Percentiles rank a stretch among this genome's conserved stretches.
These are phyloP conservation scores for Sarcodon sp. DNA, from an alignment of 768 basidiomycete species.

Conservation along the genomic window DNA sequence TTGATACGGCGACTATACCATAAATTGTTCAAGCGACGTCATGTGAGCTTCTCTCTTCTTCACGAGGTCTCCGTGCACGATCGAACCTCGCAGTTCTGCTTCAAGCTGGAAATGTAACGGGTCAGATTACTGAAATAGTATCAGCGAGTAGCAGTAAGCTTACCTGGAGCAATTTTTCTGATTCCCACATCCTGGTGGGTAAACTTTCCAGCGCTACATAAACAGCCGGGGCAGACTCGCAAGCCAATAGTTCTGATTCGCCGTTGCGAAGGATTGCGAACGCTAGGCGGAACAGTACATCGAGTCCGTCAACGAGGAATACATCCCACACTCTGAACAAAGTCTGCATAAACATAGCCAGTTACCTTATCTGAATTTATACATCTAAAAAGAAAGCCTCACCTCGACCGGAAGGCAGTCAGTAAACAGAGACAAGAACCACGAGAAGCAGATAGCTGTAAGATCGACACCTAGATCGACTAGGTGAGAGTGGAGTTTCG, in stretches of 20 bases:
- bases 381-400: conserved; percentile 7
- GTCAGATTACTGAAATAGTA: background rate
- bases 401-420: conserved; percentile 95
- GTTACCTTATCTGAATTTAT: background rate
- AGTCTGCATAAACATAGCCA: conserved; percentile 36
- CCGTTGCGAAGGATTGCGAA: conserved; percentile 76
- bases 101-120: conserved; percentile 7
- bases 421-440: conserved; percentile 95
- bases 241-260: conserved; percentile 72
- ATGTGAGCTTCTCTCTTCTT: conserved; percentile 42
- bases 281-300: conserved; percentile 84
- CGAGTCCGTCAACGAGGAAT: conserved; percentile 85
- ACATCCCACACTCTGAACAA: conserved; percentile 95
- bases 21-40: conserved; percentile 25
- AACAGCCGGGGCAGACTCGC: conserved; percentile 77
- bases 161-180: conserved; percentile 84
- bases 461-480: conserved; percentile 78
- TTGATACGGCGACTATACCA: conserved; percentile 6
- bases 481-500: conserved; percentile 67
- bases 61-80: conserved; percentile 44
- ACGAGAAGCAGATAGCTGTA: conserved; percentile 92
- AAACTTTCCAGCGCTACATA: conserved; percentile 84
- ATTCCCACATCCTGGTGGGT: conserved; percentile 89
- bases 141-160: background rate
- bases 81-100: conserved; percentile 35